These are phyloP conservation scores for Podaxis mareebaensis DNA, from an alignment of 768 basidiomycete genomes.

Conservation along the genomic window DNA sequence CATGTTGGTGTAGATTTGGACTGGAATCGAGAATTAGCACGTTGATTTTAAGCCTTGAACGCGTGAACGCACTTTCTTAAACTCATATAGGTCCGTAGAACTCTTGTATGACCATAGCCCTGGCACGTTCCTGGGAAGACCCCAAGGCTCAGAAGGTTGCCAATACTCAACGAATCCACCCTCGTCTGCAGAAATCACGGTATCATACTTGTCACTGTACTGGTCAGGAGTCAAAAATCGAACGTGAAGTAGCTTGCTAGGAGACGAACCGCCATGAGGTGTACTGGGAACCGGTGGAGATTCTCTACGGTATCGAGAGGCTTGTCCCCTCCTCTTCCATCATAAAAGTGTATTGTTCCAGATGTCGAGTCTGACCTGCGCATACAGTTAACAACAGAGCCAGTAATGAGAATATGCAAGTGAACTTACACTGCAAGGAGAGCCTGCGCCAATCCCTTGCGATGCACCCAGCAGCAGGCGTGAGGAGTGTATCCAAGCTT, in stretches of 20 bases:
- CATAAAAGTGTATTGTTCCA: constrained; percentile 84
- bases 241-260: background rate
- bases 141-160: constrained; percentile 89
- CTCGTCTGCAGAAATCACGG: constrained; percentile 93
- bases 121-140: constrained; percentile 71
- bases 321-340: constrained; percentile 82
- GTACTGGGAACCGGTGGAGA: constrained; percentile 87
- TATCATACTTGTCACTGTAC: constrained; percentile 91
- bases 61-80: constrained; percentile 77
- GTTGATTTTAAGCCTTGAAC: background rate
- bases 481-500: constrained; percentile 85
- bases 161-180: constrained; percentile 96
- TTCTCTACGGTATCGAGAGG: constrained; percentile 76
- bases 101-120: constrained; percentile 91
- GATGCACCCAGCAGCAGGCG: constrained; percentile 95
- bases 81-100: constrained; percentile 93
- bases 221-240: constrained; percentile 29
- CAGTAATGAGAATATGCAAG: background rate
- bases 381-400: constrained; percentile 20
- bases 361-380: constrained; percentile 75
- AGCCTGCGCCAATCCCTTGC: constrained; percentile 81
- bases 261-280: constrained; percentile 79
- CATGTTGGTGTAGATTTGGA: constrained; percentile 91
- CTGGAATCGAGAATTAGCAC: constrained; percentile 38
- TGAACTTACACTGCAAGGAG: constrained; percentile 79